Evolutionary conservation across 2,329 filamentous ascomycete species (phyloP), one percentile per base, ranked within the genome.

Genomic region (Xylaria sp.): DNA sequence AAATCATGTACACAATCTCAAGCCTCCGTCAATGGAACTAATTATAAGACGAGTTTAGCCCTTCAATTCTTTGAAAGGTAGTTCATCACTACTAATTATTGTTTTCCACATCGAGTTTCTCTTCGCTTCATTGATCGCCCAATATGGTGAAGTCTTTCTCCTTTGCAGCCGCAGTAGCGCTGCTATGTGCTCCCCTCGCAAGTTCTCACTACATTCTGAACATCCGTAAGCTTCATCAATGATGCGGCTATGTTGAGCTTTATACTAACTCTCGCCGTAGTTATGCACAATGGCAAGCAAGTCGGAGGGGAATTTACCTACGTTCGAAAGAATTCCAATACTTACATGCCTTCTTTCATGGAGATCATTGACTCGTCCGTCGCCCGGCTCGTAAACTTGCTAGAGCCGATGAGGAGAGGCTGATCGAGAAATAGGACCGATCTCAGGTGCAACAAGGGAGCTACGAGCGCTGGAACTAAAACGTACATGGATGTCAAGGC

Each of bases 221-320:
- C 71, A 79, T 79, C 62, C 76, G 73, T 75, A 68, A 49, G 73
- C 15, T 2, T 13, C 9, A 8, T n/a, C 5, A 48, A 4, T 56
- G 1, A 1, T 15, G 23, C n/a, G 18, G 4, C 25, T n/a, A 18
- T 13, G 6, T 23, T 3, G 6, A 61, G 1, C 7, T 36, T 9
- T 1, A 13, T 15, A 52, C 55, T 70, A 15, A 70, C 10, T 3
- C 3, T 13, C 25, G 18, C 8, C 1, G n/a, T 12, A 71, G 68
- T 71, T 33, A 68, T 71, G 68, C 66, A 68, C 76, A 84, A 85
- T 75, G 84, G 81, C 73, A 74, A 77, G 67, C 79, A 76, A 62
- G 76, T 79, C 63, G 83, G 81, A 55, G 82, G 80, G 59, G 80
- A 82, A 64, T 83, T 81, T 76, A 79, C 80, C 54, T 86, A 86